Percentiles rank a stretch among this genome's conserved stretches.
Evolutionary conservation across 768 basidiomycete species (phyloP).

Genomic region (Lyophyllum decastes): DNA sequence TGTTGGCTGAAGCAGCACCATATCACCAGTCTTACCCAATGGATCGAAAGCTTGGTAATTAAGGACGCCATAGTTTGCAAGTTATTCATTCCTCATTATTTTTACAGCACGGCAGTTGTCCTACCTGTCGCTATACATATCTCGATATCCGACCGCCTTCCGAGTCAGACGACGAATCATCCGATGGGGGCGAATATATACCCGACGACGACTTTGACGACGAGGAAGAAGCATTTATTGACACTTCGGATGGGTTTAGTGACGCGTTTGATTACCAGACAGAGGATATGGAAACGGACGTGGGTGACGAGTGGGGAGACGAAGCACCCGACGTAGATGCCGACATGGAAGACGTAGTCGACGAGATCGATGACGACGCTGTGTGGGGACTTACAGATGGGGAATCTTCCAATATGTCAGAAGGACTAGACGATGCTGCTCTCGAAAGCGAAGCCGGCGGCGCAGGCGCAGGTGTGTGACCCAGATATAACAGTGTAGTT

Average conservation of each 20-base stretch:
- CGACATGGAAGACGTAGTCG: conserved; percentile 19
- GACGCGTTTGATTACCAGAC: conserved; percentile 39
- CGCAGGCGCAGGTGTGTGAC: conserved; percentile 19
- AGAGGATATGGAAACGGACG: conserved; percentile 38
- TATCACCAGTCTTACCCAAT: conserved; percentile 54
- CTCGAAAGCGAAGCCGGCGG: conserved; percentile 16
- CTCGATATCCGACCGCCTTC: conserved; percentile 50
- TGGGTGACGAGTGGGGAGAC: conserved; percentile 19
- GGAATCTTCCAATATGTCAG: conserved; percentile 31
- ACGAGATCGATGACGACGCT: conserved; percentile 26
- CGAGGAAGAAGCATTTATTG: conserved; percentile 47
- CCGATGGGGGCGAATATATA: conserved; percentile 68
- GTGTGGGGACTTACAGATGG: conserved; percentile 48
- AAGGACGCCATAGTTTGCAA: conserved; percentile 12
- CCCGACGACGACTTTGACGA: conserved; percentile 44
- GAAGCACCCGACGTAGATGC: conserved; percentile 15
- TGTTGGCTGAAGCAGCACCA: conserved; percentile 3
- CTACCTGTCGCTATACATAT: conserved; percentile 64
- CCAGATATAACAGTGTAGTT: neutral
- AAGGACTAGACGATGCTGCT: conserved; percentile 18
- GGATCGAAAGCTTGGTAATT: conserved; percentile 60
- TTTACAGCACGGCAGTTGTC: conserved; percentile 70
- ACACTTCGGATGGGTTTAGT: conserved; percentile 39
- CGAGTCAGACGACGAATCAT: conserved; percentile 64
- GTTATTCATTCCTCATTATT: neutral